Evolutionary conservation across 768 basidiomycete species (phyloP).

Genomic region (Rhodotorula babjevae): DNA sequence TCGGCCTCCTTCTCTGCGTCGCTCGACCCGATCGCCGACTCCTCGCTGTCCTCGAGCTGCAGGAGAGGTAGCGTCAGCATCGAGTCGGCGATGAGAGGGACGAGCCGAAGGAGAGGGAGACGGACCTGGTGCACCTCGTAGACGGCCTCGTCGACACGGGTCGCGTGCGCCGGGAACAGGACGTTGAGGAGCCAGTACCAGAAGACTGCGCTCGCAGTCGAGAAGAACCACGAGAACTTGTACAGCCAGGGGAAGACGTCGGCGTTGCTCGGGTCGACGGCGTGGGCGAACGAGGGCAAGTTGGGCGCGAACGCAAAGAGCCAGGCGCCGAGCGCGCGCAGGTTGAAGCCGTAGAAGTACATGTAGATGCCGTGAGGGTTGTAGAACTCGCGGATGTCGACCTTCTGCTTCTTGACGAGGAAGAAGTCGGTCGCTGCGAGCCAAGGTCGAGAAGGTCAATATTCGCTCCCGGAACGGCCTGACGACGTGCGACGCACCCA

Average conservation of each 20-base stretch:
- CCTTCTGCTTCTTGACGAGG: conserved; percentile 29
- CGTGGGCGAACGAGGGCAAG: conserved; percentile 44
- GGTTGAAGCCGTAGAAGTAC: conserved; percentile 44
- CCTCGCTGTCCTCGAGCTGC: no score
- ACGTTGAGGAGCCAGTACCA: conserved; percentile 12
- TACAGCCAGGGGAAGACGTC: conserved; percentile 13
- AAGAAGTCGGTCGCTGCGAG: conserved; percentile 37
- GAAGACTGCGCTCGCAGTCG: conserved; percentile 1
- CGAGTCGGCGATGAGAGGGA: no score
- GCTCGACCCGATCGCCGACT: no score
- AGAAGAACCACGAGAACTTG: conserved; percentile 10
- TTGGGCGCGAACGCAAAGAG: conserved; percentile 43
- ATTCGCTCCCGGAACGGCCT: no score
- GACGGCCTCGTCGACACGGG: conserved; percentile 18
- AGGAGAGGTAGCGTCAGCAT: no score
- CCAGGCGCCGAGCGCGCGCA: conserved; percentile 42
- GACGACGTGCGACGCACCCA: neutral
- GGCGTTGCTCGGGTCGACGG: conserved; percentile 37
- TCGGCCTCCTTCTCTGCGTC: no score
- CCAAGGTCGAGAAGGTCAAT: no score
- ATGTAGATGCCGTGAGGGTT: conserved; percentile 43
- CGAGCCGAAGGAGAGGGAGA: neutral
- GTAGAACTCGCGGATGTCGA: conserved; percentile 40
- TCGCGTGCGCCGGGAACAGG: conserved; percentile 5
- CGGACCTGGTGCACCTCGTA: conserved; percentile 12